Conservation (phyloP, 768 basidiomycete genomes). For the Hirschioporus abietinus region DNA sequence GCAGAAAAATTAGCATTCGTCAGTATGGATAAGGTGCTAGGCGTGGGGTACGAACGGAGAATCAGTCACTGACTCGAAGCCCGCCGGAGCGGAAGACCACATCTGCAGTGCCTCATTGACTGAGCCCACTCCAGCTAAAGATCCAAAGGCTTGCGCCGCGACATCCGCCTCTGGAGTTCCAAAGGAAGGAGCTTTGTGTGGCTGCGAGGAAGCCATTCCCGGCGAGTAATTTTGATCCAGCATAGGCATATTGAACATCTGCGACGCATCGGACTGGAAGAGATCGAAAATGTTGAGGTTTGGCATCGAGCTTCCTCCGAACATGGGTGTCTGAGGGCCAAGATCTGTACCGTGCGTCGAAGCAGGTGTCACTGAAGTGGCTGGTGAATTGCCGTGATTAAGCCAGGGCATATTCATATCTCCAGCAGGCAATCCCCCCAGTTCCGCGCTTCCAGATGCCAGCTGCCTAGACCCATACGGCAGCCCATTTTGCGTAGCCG, state of each 20-base stretch:
- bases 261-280: background rate
- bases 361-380: background rate
- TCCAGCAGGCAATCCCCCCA: background rate
- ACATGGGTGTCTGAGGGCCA: background rate
- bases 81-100: conserved; percentile 58
- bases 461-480: background rate
- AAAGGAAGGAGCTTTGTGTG: background rate
- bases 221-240: background rate
- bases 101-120: conserved; percentile 51
- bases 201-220: background rate
- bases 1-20: background rate
- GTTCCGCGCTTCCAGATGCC: background rate
- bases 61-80: conserved; percentile 47
- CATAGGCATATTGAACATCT: background rate
- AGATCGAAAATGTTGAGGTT: background rate
- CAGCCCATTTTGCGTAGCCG: background rate
- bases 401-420: background rate
- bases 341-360: background rate
- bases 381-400: background rate
- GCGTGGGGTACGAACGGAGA: background rate
- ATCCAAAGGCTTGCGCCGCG: background rate
- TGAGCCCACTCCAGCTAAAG: conserved; percentile 10
- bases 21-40: background rate
- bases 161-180: background rate
- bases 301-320: background rate